Evolutionary conservation across 1,284 basidiomycete species (phyloP), one percentile per base, ranked within the genome.

Genomic region (Boletus mariae): DNA sequence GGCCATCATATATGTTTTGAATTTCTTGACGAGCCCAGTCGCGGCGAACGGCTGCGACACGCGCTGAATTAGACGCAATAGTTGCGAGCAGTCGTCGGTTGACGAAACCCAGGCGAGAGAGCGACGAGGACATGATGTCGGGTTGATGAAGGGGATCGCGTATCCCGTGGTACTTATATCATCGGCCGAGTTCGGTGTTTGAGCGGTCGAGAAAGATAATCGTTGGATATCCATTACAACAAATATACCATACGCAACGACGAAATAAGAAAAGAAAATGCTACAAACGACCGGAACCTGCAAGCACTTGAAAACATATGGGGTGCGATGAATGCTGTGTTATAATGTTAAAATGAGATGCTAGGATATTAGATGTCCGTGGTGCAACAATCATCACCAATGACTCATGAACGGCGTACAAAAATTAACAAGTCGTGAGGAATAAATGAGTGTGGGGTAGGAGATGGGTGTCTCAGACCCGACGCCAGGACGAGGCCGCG

Each of bases 21-120:
- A 94, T 85, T 68, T 93, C 88, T 31, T 79, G 71, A 63, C 79
- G 84, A 32, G 77, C 73, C 89, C 88, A 91, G 55, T 80, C 72
- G 58, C 79, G 76, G 25, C 80, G 76, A 38, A 76, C 72, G 12
- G 69, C 46, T 17, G 71, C 55, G 25, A 58, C 28, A 7, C 67
- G 59, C 6, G 69, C 58, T 20, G 71, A 53, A 23, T 72, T 51
- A 3, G 62, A 61, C 5, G 80, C 77, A 64, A 86, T 81, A 1
- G 84, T 90, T 10, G 87, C 87, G 32, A 89, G 75, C 17, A 78
- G 63, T 32, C 87, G 76, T 35, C 68, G 48, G 71, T 52, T 52
- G 55, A 59, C 20, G 49, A 55, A 35, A 60, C 55, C 37, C 48
- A 59, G 45, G 53, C 56, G 56, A 42, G 56, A 35, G 25, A 50